Evolutionary conservation across 306 rosid species (phyloP).

Genomic region (Glycine soja): DNA sequence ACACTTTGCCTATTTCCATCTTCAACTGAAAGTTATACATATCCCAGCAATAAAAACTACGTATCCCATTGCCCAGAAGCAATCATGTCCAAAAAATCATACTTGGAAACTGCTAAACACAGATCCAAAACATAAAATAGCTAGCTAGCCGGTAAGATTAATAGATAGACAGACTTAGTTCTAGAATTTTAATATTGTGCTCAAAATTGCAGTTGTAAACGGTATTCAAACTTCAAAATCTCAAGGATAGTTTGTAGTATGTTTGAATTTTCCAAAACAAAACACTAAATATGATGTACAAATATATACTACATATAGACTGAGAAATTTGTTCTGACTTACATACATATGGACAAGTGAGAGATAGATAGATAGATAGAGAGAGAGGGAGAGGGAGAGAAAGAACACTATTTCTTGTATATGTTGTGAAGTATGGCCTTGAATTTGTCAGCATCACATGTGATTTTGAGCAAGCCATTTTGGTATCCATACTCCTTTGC

Average conservation of each 20-base stretch:
- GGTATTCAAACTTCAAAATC: background rate
- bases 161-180: too few relatives aligned
- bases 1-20: background rate
- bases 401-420: background rate
- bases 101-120: background rate
- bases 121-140: background rate
- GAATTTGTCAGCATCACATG: constrained; percentile 31
- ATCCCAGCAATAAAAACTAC: too few relatives aligned
- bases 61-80: too few relatives aligned
- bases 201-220: too few relatives aligned
- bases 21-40: background rate
- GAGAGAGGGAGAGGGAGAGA: background rate
- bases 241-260: background rate
- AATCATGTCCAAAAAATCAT: background rate
- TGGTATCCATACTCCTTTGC: constrained; percentile 50
- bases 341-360: background rate
- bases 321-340: background rate
- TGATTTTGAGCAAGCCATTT: constrained; percentile 51
- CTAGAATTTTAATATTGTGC: background rate
- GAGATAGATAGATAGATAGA: background rate
- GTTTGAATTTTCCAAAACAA: background rate
- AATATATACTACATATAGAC: background rate
- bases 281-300: background rate
- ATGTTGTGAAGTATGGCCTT: constrained; percentile 41
- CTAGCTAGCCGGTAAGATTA: background rate